Conservation (phyloP, 345 rosid species). For the Lumnitzera racemosa region DNA sequence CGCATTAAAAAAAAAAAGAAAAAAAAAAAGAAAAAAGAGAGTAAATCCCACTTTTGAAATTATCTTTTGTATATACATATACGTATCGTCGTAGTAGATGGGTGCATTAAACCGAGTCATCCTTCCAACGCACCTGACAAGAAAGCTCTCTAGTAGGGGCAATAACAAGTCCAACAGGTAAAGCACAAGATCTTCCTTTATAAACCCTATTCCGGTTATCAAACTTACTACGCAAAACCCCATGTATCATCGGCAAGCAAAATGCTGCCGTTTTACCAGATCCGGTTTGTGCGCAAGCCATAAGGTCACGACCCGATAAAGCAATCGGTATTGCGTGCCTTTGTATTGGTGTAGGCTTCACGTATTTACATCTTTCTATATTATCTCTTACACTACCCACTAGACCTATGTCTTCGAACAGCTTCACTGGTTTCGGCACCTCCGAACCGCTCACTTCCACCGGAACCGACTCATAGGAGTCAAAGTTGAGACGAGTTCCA, state of each 20-base stretch:
- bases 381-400: constrained; percentile 26
- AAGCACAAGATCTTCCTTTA: constrained; percentile 12
- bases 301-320: constrained; percentile 45
- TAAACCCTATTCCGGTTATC: constrained; percentile 7
- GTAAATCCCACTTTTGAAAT: no score
- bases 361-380: constrained; percentile 35
- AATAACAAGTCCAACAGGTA: constrained; percentile 36
- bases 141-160: constrained; percentile 56
- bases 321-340: constrained; percentile 49
- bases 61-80: no score
- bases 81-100: no score
- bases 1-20: no score
- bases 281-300: constrained; percentile 62
- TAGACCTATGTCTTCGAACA: constrained; percentile 29
- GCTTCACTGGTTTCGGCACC: constrained; percentile 21
- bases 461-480: constrained; percentile 33
- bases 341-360: constrained; percentile 47
- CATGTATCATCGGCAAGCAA: constrained; percentile 40
- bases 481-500: constrained; percentile 24
- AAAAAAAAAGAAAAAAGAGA: no score
- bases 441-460: constrained; percentile 31
- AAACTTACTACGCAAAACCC: constrained; percentile 17
- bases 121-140: constrained; percentile 28
- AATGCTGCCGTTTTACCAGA: constrained; percentile 54
- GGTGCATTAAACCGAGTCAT: no score